Conservation (phyloP, 1,139 yeast genomes). For the Saccharomyces pastorianus region DNA sequence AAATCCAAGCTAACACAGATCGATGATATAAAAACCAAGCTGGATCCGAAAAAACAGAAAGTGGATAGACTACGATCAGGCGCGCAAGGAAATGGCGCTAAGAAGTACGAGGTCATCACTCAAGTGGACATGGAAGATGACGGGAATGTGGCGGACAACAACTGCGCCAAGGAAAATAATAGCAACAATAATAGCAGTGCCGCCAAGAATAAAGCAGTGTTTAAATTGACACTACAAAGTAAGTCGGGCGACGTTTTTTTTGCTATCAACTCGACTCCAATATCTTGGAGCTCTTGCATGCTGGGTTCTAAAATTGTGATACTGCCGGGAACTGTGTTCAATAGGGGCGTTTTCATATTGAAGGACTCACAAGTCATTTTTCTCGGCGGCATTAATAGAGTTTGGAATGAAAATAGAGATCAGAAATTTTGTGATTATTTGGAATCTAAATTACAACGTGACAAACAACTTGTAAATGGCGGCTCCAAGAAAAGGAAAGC, state of each 20-base stretch:
- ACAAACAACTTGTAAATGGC: constrained; percentile 6
- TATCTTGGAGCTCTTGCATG: constrained; percentile 23
- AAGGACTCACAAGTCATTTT: constrained; percentile 17
- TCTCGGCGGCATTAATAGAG: constrained; percentile 26
- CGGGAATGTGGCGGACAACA: constrained; percentile 15
- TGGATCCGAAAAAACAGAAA: constrained; percentile 27
- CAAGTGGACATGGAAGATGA: constrained; percentile 22
- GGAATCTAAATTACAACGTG: constrained; percentile 20
- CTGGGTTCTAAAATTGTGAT: constrained; percentile 29
- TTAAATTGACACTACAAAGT: constrained; percentile 36
- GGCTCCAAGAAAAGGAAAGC: constrained; percentile 15
- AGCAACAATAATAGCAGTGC: constrained; percentile 10
- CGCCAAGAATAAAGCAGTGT: constrained; percentile 16
- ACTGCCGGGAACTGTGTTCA: constrained; percentile 21
- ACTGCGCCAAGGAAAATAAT: constrained; percentile 9
- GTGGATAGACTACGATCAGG: constrained; percentile 24
- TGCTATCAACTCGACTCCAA: constrained; percentile 31
- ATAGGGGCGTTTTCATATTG: constrained; percentile 26
- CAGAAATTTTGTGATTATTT: constrained; percentile 24
- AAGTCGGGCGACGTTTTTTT: constrained; percentile 32
- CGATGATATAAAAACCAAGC: constrained; percentile 28
- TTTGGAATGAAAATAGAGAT: constrained; percentile 29
- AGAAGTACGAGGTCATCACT: constrained; percentile 12
- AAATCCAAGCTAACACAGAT: constrained; percentile 32
- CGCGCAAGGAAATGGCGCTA: constrained; percentile 4